A percentile compares a stretch with the other conserved stretches of the same genome.
Evolutionary conservation across 2,329 filamentous ascomycete species (phyloP).

Genomic region (Cladophialophora immunda): DNA sequence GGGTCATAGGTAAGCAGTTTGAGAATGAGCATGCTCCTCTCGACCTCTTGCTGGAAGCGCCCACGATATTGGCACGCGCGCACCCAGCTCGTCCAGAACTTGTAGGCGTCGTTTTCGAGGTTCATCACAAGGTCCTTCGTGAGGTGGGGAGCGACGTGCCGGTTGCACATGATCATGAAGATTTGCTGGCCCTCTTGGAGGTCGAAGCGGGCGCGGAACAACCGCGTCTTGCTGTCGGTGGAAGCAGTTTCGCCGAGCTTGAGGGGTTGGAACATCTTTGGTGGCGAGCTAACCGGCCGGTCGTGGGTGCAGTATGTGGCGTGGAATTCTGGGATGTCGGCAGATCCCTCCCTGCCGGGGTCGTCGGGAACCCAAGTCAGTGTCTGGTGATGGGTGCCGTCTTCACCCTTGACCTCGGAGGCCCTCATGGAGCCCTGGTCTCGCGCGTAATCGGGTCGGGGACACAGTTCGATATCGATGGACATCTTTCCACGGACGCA

Average conservation of each 20-base stretch:
- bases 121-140: constrained; percentile 28
- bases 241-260: constrained; percentile 8
- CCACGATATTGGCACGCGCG: constrained; percentile 74
- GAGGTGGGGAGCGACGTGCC: constrained; percentile 31
- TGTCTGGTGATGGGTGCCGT: constrained; percentile 30
- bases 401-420: constrained; percentile 27
- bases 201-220: constrained; percentile 27
- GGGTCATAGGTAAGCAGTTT: constrained; percentile 82
- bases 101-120: constrained; percentile 71
- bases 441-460: constrained; percentile 74
- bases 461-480: constrained; percentile 75
- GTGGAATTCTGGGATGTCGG: constrained; percentile 34
- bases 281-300: constrained; percentile 10
- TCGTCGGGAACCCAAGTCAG: constrained; percentile 26
- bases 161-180: constrained; percentile 36
- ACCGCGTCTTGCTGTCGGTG: constrained; percentile 11
- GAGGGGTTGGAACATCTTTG: constrained; percentile 29
- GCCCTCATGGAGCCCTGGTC: constrained; percentile 67
- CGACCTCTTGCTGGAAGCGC: constrained; percentile 75
- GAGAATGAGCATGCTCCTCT: constrained; percentile 74
- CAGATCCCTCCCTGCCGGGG: background rate
- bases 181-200: constrained; percentile 36
- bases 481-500: constrained; percentile 74
- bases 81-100: constrained; percentile 79
- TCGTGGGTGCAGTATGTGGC: constrained; percentile 32